Conservation (phyloP, 1,139 yeast species). For the Pichia sp. region DNA sequence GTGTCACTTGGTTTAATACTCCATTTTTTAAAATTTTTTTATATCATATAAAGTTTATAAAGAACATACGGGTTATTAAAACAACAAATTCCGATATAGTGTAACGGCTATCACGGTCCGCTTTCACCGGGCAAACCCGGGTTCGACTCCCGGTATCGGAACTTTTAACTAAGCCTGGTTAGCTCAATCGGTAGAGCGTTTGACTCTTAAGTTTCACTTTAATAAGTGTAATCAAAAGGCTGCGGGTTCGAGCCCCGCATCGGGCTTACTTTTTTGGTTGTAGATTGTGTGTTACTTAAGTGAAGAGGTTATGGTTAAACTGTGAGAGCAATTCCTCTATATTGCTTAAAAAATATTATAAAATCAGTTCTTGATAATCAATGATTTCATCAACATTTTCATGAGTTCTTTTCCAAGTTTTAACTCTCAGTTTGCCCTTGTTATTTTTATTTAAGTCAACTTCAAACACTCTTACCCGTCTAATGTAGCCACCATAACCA, state of each 20-base stretch:
- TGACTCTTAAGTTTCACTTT: slow-evolving; percentile 25
- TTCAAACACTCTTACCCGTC: slow-evolving; percentile 69
- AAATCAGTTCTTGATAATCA: slow-evolving; percentile 43
- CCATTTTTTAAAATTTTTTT: no score
- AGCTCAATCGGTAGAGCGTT: slow-evolving; percentile 34
- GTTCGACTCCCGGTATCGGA: slow-evolving; percentile 74
- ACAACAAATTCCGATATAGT: slow-evolving; percentile 47
- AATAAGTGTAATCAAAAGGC: slow-evolving; percentile 29
- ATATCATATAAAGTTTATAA: background rate
- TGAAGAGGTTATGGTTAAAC: background rate
- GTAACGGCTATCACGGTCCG: slow-evolving; percentile 73
- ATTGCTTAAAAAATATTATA: slow-evolving; percentile 26
- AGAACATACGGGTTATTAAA: background rate
- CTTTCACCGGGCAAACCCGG: slow-evolving; percentile 73
- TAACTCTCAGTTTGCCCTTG: slow-evolving; percentile 31
- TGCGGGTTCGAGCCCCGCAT: slow-evolving; percentile 37
- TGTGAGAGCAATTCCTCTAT: background rate
- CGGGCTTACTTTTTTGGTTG: slow-evolving; percentile 25
- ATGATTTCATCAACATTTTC: slow-evolving; percentile 41
- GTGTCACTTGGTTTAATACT: no score
- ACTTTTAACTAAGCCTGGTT: slow-evolving; percentile 24
- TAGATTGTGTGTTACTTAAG: background rate
- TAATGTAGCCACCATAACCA: slow-evolving; percentile 77
- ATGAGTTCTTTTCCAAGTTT: slow-evolving; percentile 67
- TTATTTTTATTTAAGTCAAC: slow-evolving; percentile 40